Evolutionary conservation across 2,329 filamentous ascomycete species (phyloP).

Genomic region (Apiospora rasikravindrae): DNA sequence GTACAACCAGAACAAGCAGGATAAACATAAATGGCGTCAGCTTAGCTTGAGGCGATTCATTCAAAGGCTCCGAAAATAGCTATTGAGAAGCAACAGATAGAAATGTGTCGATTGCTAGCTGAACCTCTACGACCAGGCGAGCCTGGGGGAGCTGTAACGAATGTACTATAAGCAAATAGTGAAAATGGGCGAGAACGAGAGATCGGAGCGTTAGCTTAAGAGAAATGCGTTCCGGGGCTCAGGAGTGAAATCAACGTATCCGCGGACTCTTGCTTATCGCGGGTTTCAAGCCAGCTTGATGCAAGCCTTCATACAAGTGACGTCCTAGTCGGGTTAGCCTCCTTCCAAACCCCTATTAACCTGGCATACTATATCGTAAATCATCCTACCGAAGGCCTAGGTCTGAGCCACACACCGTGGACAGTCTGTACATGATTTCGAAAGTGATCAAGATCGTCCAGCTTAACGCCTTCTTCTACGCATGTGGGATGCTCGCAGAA

Average conservation of each 20-base stretch:
- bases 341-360: not conserved
- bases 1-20: not conserved
- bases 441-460: conserved; percentile 27
- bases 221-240: not conserved
- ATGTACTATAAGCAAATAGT: not conserved
- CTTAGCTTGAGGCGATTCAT: too few species aligned
- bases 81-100: not conserved
- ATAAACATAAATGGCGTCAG: too few species aligned
- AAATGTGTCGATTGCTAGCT: not conserved
- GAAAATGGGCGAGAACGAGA: not conserved
- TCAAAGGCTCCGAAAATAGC: not conserved
- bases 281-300: not conserved
- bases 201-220: not conserved
- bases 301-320: not conserved
- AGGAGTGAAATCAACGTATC: not conserved
- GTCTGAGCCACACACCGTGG: conserved; percentile 25
- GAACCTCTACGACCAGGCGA: not conserved
- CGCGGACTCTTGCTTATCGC: not conserved
- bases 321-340: not conserved
- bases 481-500: conserved; percentile 28
- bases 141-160: not conserved
- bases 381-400: not conserved
- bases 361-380: not conserved
- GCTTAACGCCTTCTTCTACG: conserved; percentile 24
- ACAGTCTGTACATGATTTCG: conserved; percentile 26